phyloP scores from a whole-genome alignment of 2,329 filamentous ascomycete species.

The Ascosphaera pollenicola region DNA sequence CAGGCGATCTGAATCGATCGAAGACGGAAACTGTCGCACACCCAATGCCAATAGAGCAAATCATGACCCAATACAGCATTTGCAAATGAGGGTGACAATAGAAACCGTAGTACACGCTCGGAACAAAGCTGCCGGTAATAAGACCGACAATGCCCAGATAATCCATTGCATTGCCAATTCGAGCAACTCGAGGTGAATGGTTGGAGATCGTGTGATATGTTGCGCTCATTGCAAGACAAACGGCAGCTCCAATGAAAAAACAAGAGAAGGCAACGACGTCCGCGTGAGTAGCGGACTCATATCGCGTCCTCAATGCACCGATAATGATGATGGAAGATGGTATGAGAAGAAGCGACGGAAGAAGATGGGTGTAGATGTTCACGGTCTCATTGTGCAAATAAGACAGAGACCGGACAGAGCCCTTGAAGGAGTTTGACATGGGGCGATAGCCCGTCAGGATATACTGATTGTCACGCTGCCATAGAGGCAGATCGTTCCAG shows the following conservation, averaged over 20 bases:
- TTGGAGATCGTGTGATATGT: conserved; percentile 71
- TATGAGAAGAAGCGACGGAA: conserved; percentile 41
- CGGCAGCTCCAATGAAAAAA: conserved; percentile 54
- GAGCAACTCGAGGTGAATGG: conserved; percentile 56
- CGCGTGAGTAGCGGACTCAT: conserved; percentile 33
- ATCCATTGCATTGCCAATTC: conserved; percentile 79
- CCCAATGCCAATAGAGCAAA: conserved; percentile 51
- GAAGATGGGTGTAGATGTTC: conserved; percentile 50
- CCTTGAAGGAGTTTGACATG: conserved; percentile 35
- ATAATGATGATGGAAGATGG: conserved; percentile 32
- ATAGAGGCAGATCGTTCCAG: conserved; percentile 30
- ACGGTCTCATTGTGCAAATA: conserved; percentile 49
- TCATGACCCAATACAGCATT: conserved; percentile 54
- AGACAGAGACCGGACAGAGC: conserved; percentile 33
- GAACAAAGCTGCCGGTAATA: conserved; percentile 80
- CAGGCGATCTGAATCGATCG: conserved; percentile 63
- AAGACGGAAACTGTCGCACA: conserved; percentile 59
- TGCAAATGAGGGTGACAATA: conserved; percentile 45
- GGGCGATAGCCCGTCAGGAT: conserved; percentile 45
- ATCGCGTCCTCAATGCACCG: conserved; percentile 38
- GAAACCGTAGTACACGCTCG: conserved; percentile 72
- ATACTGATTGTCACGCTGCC: conserved; percentile 45
- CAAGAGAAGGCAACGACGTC: conserved; percentile 55
- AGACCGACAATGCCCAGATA: conserved; percentile 84
- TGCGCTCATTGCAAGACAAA: conserved; percentile 61